Evolutionary conservation across 352 stramenopile genomes (phyloP).

Genomic region (Globisporangium barbulae): DNA sequence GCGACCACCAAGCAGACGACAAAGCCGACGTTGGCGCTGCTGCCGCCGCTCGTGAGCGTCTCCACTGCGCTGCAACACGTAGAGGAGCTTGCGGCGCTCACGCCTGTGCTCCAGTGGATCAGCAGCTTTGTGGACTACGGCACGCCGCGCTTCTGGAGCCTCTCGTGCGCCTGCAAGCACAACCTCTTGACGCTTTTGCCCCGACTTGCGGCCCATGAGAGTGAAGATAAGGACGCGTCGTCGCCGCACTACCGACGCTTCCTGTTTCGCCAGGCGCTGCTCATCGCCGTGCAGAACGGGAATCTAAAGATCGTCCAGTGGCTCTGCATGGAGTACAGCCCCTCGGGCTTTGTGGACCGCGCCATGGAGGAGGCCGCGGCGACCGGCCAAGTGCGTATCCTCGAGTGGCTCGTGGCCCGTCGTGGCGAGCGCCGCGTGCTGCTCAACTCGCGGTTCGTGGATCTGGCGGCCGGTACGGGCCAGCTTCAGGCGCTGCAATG

Average conservation of each 20-base stretch:
- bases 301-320: conserved; percentile 17
- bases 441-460: conserved; percentile 13
- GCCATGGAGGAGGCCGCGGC: conserved; percentile 15
- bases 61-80: background rate
- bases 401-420: conserved; percentile 11
- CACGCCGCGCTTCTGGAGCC: conserved; percentile 7
- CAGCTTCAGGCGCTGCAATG: conserved; percentile 18
- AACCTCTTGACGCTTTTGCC: conserved; percentile 1
- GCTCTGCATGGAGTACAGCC: conserved; percentile 12
- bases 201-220: background rate
- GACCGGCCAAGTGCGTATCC: conserved; percentile 14
- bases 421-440: conserved; percentile 9
- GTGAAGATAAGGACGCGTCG: background rate
- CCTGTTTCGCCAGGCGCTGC: conserved; percentile 7
- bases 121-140: conserved; percentile 11
- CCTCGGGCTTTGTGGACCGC: conserved; percentile 12
- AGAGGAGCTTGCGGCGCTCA: conserved; percentile 1
- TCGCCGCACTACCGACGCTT: conserved; percentile 3
- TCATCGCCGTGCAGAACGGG: background rate
- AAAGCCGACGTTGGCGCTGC: background rate
- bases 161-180: background rate
- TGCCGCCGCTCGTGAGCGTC: conserved; percentile 12
- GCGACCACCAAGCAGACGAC: too few relatives aligned
- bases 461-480: conserved; percentile 10
- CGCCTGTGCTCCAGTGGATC: conserved; percentile 5